phyloP scores from a whole-genome alignment of 2,329 filamentous ascomycete species.

The Colletotrichum australisinense region DNA sequence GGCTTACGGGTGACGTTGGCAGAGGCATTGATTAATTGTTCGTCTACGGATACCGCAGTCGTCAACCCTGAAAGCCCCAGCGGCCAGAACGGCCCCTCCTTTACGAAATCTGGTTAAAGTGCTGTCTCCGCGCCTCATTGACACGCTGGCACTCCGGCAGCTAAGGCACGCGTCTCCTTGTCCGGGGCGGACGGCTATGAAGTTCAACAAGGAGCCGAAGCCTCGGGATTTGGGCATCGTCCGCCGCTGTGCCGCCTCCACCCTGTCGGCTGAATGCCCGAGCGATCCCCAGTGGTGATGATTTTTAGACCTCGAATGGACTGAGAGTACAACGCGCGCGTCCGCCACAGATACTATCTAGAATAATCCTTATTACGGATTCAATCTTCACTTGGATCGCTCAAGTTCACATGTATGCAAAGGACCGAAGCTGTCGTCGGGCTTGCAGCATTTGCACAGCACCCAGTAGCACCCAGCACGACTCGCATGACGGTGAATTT shows the following conservation, averaged over 20 bases:
- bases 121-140: slow-evolving; percentile 14
- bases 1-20: slow-evolving; percentile 7
- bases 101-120: slow-evolving; percentile 13
- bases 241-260: not conserved
- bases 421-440: not conserved
- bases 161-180: slow-evolving; percentile 6
- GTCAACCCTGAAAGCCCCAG: slow-evolving; percentile 1
- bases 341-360: not conserved
- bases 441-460: not conserved
- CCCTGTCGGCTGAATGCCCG: slow-evolving; percentile 15
- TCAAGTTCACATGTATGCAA: not conserved
- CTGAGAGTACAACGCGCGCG: not conserved
- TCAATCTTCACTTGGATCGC: not conserved
- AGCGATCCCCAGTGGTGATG: slow-evolving; percentile 20
- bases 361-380: not conserved
- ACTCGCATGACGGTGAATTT: slow-evolving; percentile 1
- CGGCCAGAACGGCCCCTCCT: slow-evolving; percentile 17
- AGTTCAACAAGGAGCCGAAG: not conserved
- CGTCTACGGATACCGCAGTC: not conserved
- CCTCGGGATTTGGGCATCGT: not conserved
- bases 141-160: slow-evolving; percentile 16
- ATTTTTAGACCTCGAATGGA: not conserved
- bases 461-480: not conserved
- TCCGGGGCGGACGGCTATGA: not conserved
- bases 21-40: not conserved